Base-by-base conservation (phyloP, 1,284 basidiomycete genomes). In the Tremellales sp. region DNA sequence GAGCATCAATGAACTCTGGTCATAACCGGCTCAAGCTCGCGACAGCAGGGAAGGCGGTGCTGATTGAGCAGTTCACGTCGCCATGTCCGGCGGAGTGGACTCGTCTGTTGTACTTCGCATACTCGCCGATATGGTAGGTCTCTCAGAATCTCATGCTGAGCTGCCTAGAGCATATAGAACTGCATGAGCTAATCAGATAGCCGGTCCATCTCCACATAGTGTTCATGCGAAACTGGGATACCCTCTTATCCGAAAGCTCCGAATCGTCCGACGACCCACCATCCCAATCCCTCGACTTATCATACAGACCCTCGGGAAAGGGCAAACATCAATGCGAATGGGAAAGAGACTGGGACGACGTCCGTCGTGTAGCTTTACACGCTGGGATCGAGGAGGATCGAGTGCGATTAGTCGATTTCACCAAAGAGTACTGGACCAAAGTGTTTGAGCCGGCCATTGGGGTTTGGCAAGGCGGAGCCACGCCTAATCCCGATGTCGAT, bases 41-140 rank as follows among this genome's bases (percentile, higher is more conserved):
- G n/a, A n/a, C n/a, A n/a, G n/a, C n/a, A n/a, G n/a, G n/a, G n/a
- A n/a, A 7, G 13, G 26, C 46, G n/a, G 49, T 42, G 6, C 23
- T 41, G 37, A 33, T 31, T n/a, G 3, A 23, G 13, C 61, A 90
- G 89, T 97, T 41, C 82, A 89, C 0, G 82, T 96, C 2, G 91
- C 88, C 25, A 91, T 97, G 86, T 96, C 90, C 0, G 94, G 94
- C 31, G 94, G 94, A 0, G 93, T 97, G 3, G 93, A 97, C 72
- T 96, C 92, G 1, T 90, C 87, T 3, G 87, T 92, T 5, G 79
- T 86, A 1, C 87, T 90, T 7, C 78, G 79, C 46, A 72, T 94
- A 19, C 75, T 94, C n/a, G 77, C 83, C 15, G 79, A 85, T 42
- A 70, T 85, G 67, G 86, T 86, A 17, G 36, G 69, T 56, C 17